These are phyloP conservation scores for Apiospora pterosperma DNA, from an alignment of 2,329 filamentous ascomycete species.

Conservation along the genomic window DNA sequence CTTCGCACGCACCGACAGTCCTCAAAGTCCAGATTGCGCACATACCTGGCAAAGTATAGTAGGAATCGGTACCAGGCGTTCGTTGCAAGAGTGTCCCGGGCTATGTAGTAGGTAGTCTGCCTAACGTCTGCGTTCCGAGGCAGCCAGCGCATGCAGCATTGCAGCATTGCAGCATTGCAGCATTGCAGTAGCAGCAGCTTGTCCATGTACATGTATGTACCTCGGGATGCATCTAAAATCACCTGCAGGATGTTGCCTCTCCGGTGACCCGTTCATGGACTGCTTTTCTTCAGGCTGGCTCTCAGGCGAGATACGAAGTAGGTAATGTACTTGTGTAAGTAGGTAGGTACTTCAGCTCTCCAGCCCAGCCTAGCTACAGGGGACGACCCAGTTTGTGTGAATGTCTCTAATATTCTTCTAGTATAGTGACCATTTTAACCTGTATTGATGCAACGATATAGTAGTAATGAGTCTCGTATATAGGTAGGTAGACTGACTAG, in stretches of 20 bases:
- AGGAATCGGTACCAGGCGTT: background rate
- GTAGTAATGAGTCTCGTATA: too few relatives aligned
- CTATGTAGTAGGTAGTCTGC: background rate
- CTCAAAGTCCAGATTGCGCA: background rate
- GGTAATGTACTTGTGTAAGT: background rate
- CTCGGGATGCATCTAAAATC: conserved; percentile 15
- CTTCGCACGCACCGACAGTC: background rate
- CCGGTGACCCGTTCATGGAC: background rate
- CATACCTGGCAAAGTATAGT: background rate
- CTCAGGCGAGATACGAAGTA: background rate
- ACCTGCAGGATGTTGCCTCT: conserved; percentile 9
- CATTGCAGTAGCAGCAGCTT: conserved; percentile 12
- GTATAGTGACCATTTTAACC: background rate
- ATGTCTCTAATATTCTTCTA: background rate
- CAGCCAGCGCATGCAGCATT: conserved; percentile 19
- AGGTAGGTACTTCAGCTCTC: background rate
- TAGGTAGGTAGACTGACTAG: background rate
- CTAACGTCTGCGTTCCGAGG: background rate
- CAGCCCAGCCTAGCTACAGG: too few relatives aligned
- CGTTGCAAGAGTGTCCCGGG: background rate
- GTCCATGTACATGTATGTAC: conserved; percentile 13
- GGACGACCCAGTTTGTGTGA: background rate
- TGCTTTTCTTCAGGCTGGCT: background rate
- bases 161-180: too few relatives aligned
- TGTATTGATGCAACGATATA: too few relatives aligned